Base-by-base conservation (phyloP, 805 yeast species). In the Sungouiozyma ichnusensis region DNA sequence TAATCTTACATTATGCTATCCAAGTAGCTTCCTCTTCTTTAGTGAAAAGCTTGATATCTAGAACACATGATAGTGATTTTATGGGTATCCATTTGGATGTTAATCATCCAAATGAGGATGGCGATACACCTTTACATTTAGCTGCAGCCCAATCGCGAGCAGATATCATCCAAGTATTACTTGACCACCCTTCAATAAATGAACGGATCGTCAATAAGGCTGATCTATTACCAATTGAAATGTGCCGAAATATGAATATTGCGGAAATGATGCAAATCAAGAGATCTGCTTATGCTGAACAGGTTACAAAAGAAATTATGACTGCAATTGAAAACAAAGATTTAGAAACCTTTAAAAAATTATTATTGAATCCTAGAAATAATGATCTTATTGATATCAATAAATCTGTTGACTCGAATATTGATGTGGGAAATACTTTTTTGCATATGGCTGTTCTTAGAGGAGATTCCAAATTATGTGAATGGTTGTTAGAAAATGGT, bases 91-190 rank as follows among this genome's bases (percentile, higher is more conserved):
- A 50, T 14, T 52, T 73, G 34, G 86, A 85, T 53, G 62, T 90
- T 46, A 94, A 92, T 57, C 66, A 74, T 33, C 83, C 76, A 48
- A 95, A 88, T 53, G 66, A 67, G 3, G 80, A 84, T 37, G 95
- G 96, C 0, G 85, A 90, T 62, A 87, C 98, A 0, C 92, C 97
- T 0, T 68, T 92, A 37, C 99, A 92, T 60, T 62, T 85, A 45
- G 97, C 96, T 0, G 92, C 94, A 1, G 57, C 68, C 36, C 73
- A 80, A 33, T 76, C 85, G 16, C 71, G 97, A 42, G 67, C 71
- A 17, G 96, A 86, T 44, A 80, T 87, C 2, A 85, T 87, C 19
- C 72, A 74, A 44, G 70, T 73, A 43, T 65, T 94, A 46, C 68
- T 92, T 64, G 56, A 69, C 1, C 68, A 74, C 42, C 68, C 63